Base-by-base conservation (phyloP, 2,329 filamentous ascomycete genomes). In the Sporothrix phasma region DNA sequence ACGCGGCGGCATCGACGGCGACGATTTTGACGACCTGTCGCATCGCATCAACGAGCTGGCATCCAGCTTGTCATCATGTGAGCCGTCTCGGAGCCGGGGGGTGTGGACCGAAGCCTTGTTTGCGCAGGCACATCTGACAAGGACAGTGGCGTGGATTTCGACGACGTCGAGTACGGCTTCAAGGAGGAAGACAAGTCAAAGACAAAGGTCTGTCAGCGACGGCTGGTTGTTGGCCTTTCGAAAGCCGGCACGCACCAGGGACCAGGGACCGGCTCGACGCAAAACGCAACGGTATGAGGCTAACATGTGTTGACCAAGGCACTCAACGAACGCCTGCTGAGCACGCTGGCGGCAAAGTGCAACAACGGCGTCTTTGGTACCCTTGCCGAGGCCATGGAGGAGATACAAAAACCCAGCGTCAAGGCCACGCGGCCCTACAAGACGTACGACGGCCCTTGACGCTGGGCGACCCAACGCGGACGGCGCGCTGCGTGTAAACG, bases 151-250 rank as follows among this genome's bases (percentile, higher is more conserved):
- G 84, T 96, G 19, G 94, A 99, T 73, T 97, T 99, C 74, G 92
- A 99, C 72, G 92, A 97, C 73, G 73, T 84, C 1, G 92, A 96
- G 2, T 96, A 88, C 72, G 92, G 92, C 47, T 89, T 90, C 72
- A 96, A 96, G 74, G 93, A 97, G 76, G 92, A 97, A 73, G 84
- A 89, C 68, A 99, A 99, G 73, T 77, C 87, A 19, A 68, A 41
- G 11, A 26, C 34, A 17, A 63, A 53, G 61, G 34, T 63, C 8
- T 5, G 29, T 2, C n/a, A 17, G 10, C 13, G 8, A 8, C 2
- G 2, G 6, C n/a, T 8, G 13, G n/a, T n/a, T n/a, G n/a, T n/a
- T 17, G 11, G 24, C 15, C 39, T 11, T 17, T n/a, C n/a, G 6
- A 34, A 34, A 10, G 29, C 2, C n/a, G n/a, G n/a, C n/a, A n/a